Evolutionary conservation across 2,329 filamentous ascomycete species (phyloP), one percentile per base, ranked within the genome.

Genomic region (Coleophoma cylindrospora): DNA sequence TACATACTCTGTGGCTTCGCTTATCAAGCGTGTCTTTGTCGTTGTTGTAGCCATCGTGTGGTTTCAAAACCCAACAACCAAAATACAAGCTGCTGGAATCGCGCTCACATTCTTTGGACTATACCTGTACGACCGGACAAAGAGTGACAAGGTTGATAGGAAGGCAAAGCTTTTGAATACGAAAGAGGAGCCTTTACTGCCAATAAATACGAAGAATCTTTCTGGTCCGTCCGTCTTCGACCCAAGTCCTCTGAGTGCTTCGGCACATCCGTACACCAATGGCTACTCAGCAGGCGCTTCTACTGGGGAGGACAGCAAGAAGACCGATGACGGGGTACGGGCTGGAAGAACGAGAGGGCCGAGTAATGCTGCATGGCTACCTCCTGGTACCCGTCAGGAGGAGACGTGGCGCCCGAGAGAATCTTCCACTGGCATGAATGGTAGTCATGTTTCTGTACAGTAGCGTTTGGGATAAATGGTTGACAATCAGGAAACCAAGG

Each of bases 1-100:
- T 36, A 97, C 94, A 0, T 99, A 99, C 72, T 96, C 90, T 0
- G 92, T 99, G 36, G 94, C 94, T 34, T 95, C 88, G 50, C 75
- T 99, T 54, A 94, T 99, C 70, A 99, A 99, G 73, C 87, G 94
- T 45, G 94, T 99, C 12, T 96, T 96, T 64, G 92, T 99, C 63
- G 96, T 99, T 61, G 81, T 94, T 52, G 87, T 96, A 60, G 91
- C 94, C 7, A 92, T 99, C 54, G 73, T 97, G 58, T 99, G 94
- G 94, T 99, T 97, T 70, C 87, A 90, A 56, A 96, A 85, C 67
- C 82, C 87, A 1, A 96, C 94, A 33, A 96, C 89, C 5, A 77
- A 76, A 14, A 68, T 95, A 14, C 94, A 99, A 68, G 89, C 83
- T 1, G 75, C 87, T 40, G 94, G 94, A 14, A 96, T 99, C 61